These are phyloP conservation scores for Penicillium decumbens DNA, from an alignment of 2,329 filamentous ascomycete genomes.

Conservation along the genomic window DNA sequence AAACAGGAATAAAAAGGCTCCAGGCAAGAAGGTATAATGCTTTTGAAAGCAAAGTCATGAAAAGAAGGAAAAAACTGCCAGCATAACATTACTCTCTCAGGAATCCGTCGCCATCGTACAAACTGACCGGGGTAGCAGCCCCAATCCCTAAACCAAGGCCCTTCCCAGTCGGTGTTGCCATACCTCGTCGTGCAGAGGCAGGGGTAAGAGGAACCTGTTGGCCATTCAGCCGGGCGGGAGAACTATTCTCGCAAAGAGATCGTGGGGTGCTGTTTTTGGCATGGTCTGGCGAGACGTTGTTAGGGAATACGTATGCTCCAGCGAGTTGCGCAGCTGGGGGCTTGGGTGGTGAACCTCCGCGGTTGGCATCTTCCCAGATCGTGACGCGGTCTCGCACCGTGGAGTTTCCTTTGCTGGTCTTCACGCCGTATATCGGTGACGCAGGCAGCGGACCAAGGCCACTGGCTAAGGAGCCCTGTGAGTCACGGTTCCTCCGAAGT, in stretches of 20 bases:
- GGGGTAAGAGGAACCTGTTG: conserved; percentile 14
- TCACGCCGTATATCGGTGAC: conserved; percentile 6
- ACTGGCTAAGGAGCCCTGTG: conserved; percentile 3
- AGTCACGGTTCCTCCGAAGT: conserved; percentile 10
- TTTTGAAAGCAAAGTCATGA: conserved; percentile 10
- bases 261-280: conserved; percentile 14
- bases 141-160: conserved; percentile 28
- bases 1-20: conserved; percentile 4
- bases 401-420: conserved; percentile 10
- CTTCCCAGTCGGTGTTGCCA: conserved; percentile 28
- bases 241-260: conserved; percentile 14
- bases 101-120: conserved; percentile 44
- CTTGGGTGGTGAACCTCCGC: conserved; percentile 15
- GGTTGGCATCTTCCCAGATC: conserved; percentile 39
- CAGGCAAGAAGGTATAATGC: conserved; percentile 16
- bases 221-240: conserved; percentile 14
- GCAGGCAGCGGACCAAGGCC: conserved; percentile 8
- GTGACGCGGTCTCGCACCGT: conserved; percentile 28
- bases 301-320: conserved; percentile 12
- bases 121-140: conserved; percentile 41
- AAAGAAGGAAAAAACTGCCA: background rate
- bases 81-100: conserved; percentile 31
- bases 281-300: conserved; percentile 13
- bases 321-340: conserved; percentile 3
- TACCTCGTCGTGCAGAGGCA: conserved; percentile 16